These are phyloP conservation scores for Periconia sp. DNA, from an alignment of 2,329 filamentous ascomycete genomes.

Conservation along the genomic window DNA sequence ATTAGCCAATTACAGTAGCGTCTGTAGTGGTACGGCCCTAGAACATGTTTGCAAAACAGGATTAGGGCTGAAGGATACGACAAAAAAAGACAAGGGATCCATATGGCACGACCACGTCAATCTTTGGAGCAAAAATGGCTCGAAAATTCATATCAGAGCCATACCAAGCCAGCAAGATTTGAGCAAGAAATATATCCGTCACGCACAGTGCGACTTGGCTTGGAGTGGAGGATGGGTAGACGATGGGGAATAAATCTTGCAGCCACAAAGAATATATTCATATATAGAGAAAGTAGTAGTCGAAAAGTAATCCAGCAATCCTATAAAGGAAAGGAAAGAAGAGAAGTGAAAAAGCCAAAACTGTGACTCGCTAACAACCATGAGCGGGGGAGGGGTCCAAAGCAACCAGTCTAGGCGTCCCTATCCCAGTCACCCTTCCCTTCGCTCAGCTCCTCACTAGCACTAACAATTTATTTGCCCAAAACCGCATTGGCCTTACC, in stretches of 20 bases:
- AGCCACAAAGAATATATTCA: too few species aligned
- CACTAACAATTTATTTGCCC: not conserved
- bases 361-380: too few species aligned
- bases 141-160: not conserved
- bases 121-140: not conserved
- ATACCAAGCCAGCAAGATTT: not conserved
- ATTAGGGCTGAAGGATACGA: not conserved
- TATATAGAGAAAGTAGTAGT: too few species aligned
- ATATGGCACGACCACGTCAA: not conserved
- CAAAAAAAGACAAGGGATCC: not conserved
- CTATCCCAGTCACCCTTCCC: not conserved
- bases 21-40: not conserved
- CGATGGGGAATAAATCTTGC: too few species aligned
- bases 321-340: too few species aligned
- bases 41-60: not conserved
- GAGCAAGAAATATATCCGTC: not conserved
- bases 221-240: not conserved
- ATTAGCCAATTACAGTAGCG: not conserved
- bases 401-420: not conserved
- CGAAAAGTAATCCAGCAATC: too few species aligned
- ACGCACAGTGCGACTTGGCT: not conserved
- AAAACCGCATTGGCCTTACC: slow-evolving; percentile 2
- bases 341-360: too few species aligned
- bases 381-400: too few species aligned
- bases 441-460: not conserved